Evolutionary conservation across 2,329 filamentous ascomycete genomes (phyloP).

Genomic region (Lachnellula suecica): DNA sequence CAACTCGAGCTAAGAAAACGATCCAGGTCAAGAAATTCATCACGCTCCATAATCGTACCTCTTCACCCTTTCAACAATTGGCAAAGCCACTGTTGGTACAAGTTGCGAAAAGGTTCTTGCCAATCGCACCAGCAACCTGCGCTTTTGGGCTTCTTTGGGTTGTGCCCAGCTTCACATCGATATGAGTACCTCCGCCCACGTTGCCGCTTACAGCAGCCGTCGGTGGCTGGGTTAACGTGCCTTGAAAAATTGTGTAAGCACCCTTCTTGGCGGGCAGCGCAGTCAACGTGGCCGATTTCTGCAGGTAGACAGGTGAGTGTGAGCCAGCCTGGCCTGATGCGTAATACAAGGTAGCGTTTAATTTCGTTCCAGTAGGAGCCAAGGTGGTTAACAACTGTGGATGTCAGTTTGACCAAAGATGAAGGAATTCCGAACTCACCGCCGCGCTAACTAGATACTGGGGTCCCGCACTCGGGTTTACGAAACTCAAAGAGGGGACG

Average conservation of each 20-base stretch:
- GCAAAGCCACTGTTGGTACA: not conserved
- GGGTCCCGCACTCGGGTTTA: not conserved
- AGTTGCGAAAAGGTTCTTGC: not conserved
- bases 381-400: not conserved
- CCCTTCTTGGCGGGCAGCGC: not conserved
- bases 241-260: not conserved
- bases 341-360: not conserved
- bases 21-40: too few relatives aligned
- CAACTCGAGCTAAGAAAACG: too few relatives aligned
- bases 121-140: not conserved
- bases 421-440: slow-evolving; percentile 2
- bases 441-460: slow-evolving; percentile 14
- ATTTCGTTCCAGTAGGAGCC: not conserved
- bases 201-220: not conserved
- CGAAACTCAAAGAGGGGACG: slow-evolving; percentile 11
- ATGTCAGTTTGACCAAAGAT: not conserved
- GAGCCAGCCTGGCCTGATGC: not conserved
- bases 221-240: not conserved
- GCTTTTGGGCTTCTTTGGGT: not conserved
- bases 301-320: not conserved
- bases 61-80: not conserved
- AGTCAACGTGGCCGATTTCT: not conserved
- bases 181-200: too few relatives aligned
- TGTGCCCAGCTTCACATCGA: not conserved
- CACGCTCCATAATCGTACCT: too few relatives aligned